Evolutionary conservation across 2,329 filamentous ascomycete genomes (phyloP), one percentile per base, ranked within the genome.

Genomic region (Periconia macrospinosa): DNA sequence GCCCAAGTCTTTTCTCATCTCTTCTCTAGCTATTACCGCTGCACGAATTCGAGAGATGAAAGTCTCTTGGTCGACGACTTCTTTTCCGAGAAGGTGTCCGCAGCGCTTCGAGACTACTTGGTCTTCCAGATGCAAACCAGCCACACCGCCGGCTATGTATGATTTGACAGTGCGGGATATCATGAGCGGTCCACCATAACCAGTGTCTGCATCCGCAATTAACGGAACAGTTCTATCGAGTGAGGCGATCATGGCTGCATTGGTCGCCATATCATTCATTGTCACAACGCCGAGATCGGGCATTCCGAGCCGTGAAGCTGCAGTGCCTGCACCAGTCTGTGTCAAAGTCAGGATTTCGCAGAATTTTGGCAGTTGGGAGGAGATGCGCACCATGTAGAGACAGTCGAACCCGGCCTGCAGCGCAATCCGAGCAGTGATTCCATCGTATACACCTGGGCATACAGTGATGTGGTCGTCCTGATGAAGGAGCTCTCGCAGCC

Each of bases 41-140:
- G 84, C 83, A 0, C 78, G 71, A 60, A 87, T 82, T 0, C 84
- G 78, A 18, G 74, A 67, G 18, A 76, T 62, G 58, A 78, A 86
- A 11, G 75, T 76, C 1, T 80, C 78, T 0, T 62, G 55, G 2
- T 72, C 63, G 2, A 87, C 84, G 8, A 87, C 72, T 50, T 81
- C 74, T 69, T 88, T 87, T 46, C 82, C 82, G 1, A 67, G 65
- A 1, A 87, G 74, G 63, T 87, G 85, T 0, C 85, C 85, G 65
- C 84, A 87, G 3, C 83, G 80, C 72, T 88, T 87, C 33, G 79
- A 81, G 46, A 78, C 73, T 13, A 86, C 76, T 70, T 86, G 83
- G 67, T 86, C 83, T 65, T 86, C 83, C 49, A 86, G 78, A 62
- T 86, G 83, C 17, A 84, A 67, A 0, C 72, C 83, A 1, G 83